Percentiles rank a stretch among this genome's conserved stretches.
These are phyloP conservation scores for Aspergillus versicolor DNA, from an alignment of 2,329 filamentous ascomycete species.

Conservation along the genomic window DNA sequence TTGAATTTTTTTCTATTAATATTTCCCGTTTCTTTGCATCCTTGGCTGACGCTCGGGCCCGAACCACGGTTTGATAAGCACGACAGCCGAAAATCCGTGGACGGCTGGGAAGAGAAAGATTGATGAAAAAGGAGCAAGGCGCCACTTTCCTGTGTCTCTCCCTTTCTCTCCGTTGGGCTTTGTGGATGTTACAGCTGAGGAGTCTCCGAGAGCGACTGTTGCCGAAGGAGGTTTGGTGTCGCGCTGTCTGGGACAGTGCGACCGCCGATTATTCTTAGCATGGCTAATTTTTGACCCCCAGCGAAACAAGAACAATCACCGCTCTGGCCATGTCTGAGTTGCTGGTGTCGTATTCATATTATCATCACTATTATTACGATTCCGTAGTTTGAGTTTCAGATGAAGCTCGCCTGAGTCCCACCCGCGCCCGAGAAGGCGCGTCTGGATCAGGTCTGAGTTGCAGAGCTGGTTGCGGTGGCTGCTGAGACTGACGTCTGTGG, in stretches of 20 bases:
- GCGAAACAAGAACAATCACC: constrained; percentile 1
- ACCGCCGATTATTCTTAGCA: constrained; percentile 2
- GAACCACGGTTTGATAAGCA: constrained; percentile 16
- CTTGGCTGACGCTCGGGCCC: constrained; percentile 14
- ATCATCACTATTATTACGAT: neutral
- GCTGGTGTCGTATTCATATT: neutral
- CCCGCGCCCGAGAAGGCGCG: neutral
- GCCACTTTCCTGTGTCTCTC: neutral
- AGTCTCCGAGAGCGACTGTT: neutral
- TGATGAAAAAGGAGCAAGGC: neutral
- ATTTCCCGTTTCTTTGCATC: constrained; percentile 3
- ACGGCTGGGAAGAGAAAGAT: neutral
- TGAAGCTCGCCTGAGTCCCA: neutral
- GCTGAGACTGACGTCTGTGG: constrained; percentile 7
- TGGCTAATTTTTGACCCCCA: neutral
- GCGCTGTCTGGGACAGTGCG: constrained; percentile 6
- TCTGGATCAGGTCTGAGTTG: neutral
- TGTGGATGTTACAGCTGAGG: neutral
- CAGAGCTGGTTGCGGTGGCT: neutral
- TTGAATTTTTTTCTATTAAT: constrained; percentile 5
- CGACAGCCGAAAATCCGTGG: neutral
- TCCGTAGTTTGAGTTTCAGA: neutral
- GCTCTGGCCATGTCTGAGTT: neutral
- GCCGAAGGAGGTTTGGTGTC: neutral
- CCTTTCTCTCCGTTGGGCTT: neutral